A percentile compares a stretch with the other conserved stretches of the same genome.
These are phyloP conservation scores for Russula sp. DNA, from an alignment of 768 basidiomycete genomes.

Conservation along the genomic window DNA sequence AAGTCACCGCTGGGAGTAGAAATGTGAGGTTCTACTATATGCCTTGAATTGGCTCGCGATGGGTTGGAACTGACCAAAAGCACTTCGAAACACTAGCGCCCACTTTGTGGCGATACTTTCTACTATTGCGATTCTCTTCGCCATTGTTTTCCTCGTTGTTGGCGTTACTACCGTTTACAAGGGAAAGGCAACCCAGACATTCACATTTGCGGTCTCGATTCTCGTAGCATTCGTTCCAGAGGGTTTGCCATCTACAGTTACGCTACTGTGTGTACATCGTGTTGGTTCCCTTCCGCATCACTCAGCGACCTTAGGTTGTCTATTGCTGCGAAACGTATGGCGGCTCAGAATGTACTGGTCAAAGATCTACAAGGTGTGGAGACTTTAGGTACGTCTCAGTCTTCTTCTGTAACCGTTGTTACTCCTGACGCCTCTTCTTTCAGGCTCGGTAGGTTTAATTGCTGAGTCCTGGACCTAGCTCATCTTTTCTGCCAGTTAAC, in stretches of 20 bases:
- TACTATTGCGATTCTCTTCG: constrained; percentile 57
- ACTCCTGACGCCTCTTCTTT: constrained; percentile 30
- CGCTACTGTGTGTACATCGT: constrained; percentile 43
- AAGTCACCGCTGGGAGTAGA: constrained; percentile 64
- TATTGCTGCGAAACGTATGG: constrained; percentile 71
- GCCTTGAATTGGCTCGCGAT: background rate
- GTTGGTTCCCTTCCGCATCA: background rate
- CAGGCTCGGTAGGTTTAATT: constrained; percentile 13
- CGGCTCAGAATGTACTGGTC: constrained; percentile 66
- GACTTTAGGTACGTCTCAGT: constrained; percentile 48
- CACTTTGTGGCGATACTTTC: constrained; percentile 64
- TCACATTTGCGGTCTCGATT: constrained; percentile 60
- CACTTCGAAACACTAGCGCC: constrained; percentile 38
- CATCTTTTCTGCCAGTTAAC: constrained; percentile 44
- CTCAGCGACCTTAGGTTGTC: constrained; percentile 41
- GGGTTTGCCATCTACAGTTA: constrained; percentile 66
- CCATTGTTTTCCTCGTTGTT: constrained; percentile 61
- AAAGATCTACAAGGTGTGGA: constrained; percentile 74
- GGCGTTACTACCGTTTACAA: constrained; percentile 66
- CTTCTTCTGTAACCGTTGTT: background rate
- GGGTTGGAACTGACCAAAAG: background rate
- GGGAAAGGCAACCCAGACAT: constrained; percentile 55
- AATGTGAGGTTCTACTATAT: constrained; percentile 44
- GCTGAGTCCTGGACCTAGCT: constrained; percentile 21
- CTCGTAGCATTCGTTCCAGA: constrained; percentile 61